A percentile compares a stretch with the other conserved stretches of the same genome.
Evolutionary conservation across 805 yeast genomes (phyloP).

Genomic region (Teunomyces pallodes): DNA sequence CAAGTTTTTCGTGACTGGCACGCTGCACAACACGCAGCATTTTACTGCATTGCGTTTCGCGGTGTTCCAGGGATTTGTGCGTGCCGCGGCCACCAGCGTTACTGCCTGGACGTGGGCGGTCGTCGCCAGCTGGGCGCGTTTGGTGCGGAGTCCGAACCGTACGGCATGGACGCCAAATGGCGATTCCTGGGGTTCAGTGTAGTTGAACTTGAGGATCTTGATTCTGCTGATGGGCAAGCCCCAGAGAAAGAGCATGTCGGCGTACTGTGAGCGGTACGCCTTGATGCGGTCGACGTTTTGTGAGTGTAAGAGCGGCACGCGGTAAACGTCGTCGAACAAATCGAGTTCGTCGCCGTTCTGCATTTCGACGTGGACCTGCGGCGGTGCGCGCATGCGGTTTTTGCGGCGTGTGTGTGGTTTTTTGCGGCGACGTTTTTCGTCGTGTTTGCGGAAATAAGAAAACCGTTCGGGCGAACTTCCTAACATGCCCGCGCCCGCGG

Average conservation of each 20-base stretch:
- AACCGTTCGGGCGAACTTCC: too few relatives aligned
- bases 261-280: conserved; percentile 63
- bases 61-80: conserved; percentile 32
- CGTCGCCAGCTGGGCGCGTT: conserved; percentile 15
- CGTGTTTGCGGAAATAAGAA: too few relatives aligned
- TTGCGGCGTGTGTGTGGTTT: too few relatives aligned
- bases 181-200: conserved; percentile 24
- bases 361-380: conserved; percentile 33
- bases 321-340: conserved; percentile 41
- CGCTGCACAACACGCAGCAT: conserved; percentile 66
- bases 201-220: conserved; percentile 72
- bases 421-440: too few relatives aligned
- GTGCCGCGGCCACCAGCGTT: conserved; percentile 22
- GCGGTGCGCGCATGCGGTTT: too few relatives aligned
- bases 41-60: conserved; percentile 22
- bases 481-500: too few relatives aligned
- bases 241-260: conserved; percentile 77
- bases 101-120: conserved; percentile 23
- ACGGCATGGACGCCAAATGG: conserved; percentile 35
- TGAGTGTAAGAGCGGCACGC: conserved; percentile 39
- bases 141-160: conserved; percentile 27
- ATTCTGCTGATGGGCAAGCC: conserved; percentile 77
- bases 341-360: conserved; percentile 44
- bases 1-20: conserved; percentile 56
- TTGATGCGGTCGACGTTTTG: conserved; percentile 35